Base-by-base conservation (phyloP, 345 rosid genomes). In the Camelina sativa region DNA sequence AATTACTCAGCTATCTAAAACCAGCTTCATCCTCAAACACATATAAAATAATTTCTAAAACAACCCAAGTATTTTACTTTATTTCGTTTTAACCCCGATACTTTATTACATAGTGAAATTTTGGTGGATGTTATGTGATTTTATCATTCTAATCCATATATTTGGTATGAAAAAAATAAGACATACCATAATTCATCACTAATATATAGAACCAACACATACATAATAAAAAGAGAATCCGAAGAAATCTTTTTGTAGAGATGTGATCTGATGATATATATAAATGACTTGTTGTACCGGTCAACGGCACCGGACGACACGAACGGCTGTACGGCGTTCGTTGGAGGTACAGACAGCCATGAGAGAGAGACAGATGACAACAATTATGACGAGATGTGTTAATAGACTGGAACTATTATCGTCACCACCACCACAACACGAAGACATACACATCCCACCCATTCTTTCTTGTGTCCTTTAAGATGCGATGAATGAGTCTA, bases 351-450 rank as follows among this genome's bases (percentile, higher is more conserved):
- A 87, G 37, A 85, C 28, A 37, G 79, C 52, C 72, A 85, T 54
- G 66, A 84, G 7, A 44, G 81, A 65, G 32, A 87, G 81, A 63
- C 83, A 82, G 8, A 83, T 9, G 44, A 85, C 73, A 7, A 85
- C 13, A 11, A 78, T 60, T 20, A 78, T 58, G 13, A 84, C 3
- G 50, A 87, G 77, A 51, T 84, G 17, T 20, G 40, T 51, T 8
- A 68, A 0, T 23, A 74, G 41, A 75, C 52, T 72, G 0, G 79
- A 43, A 11, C 82, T 62, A 38, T 52, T 62, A 17, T 61, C 82
- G 25, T 47, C 81, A 28, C 44, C 74, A 47, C 81, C 75, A 32
- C 65, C 62, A 58, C 76, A 53, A 58, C 76, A 84, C 3, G 78
- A 66, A 2, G 68, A 69, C 56, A 78, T 54, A 54, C 85, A 82